Evolutionary conservation across 2,329 filamentous ascomycete species (phyloP).

Genomic region (Stylonectria norvegica): DNA sequence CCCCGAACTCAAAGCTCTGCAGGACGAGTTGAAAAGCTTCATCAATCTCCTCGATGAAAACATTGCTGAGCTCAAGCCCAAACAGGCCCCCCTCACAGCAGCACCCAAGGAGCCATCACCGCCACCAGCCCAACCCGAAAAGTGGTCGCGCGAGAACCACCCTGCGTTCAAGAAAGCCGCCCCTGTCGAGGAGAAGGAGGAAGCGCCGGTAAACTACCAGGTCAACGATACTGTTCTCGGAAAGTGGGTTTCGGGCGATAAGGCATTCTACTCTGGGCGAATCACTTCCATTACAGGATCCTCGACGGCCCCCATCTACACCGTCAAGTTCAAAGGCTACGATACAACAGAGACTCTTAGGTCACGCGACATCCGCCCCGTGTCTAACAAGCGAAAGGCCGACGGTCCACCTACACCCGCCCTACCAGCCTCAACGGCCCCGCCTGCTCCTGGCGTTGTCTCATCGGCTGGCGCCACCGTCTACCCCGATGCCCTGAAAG

Average conservation of each 20-base stretch:
- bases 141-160: conserved; percentile 79
- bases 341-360: conserved; percentile 77
- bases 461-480: conserved; percentile 55
- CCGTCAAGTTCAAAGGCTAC: conserved; percentile 93
- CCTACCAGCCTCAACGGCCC: conserved; percentile 39
- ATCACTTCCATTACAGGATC: conserved; percentile 94
- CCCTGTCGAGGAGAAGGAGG: conserved; percentile 49
- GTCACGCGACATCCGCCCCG: conserved; percentile 77
- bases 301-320: conserved; percentile 84
- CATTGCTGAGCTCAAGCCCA: conserved; percentile 71
- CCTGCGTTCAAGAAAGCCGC: conserved; percentile 64
- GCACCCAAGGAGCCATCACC: conserved; percentile 46
- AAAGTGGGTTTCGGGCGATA: conserved; percentile 87
- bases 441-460: conserved; percentile 43
- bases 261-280: conserved; percentile 83
- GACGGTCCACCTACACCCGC: conserved; percentile 62
- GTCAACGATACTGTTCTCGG: conserved; percentile 90
- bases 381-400: conserved; percentile 80
- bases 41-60: conserved; percentile 75
- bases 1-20: conserved; percentile 71
- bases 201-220: conserved; percentile 58
- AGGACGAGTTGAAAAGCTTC: conserved; percentile 76
- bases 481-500: conserved; percentile 60
- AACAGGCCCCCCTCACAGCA: conserved; percentile 43
- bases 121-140: conserved; percentile 58